Evolutionary conservation across 164 flowering plant genomes (phyloP).

Genomic region (Pachysandra terminalis): DNA sequence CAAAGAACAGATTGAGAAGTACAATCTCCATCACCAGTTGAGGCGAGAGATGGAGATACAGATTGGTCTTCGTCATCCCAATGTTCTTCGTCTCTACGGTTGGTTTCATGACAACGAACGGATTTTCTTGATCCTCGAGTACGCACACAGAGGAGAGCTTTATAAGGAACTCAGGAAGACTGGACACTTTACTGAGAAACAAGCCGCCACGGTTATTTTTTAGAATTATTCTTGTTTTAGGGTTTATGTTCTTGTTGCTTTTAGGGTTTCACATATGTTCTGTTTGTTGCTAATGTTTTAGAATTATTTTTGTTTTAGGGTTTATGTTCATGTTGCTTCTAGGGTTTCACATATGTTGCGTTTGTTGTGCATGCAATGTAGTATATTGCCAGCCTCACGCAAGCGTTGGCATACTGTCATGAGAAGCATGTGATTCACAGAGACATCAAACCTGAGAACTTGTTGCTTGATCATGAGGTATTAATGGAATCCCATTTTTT

Average conservation of each 20-base stretch:
- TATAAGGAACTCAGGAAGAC: constrained; percentile 48
- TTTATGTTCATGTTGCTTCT: constrained; percentile 7
- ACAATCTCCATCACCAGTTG: constrained; percentile 66
- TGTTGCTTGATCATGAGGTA: constrained; percentile 93
- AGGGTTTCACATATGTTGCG: background rate
- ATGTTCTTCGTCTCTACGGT: constrained; percentile 74
- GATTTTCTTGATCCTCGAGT: constrained; percentile 83
- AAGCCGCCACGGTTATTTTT: constrained; percentile 72
- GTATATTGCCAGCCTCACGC: constrained; percentile 84
- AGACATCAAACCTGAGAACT: constrained; percentile 96
- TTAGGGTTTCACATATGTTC: constrained; percentile 1
- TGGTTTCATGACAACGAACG: constrained; percentile 86
- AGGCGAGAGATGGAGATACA: constrained; percentile 91
- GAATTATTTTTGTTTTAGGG: background rate
- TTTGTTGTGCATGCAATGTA: constrained; percentile 18
- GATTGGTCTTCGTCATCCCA: constrained; percentile 66
- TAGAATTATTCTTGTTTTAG: background rate
- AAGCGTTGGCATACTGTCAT: constrained; percentile 88
- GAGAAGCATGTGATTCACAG: constrained; percentile 92
- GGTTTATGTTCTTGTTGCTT: constrained; percentile 6
- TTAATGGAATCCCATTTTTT: background rate
- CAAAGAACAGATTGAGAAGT: constrained; percentile 77
- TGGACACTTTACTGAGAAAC: constrained; percentile 53
- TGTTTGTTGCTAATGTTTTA: background rate
- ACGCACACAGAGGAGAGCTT: constrained; percentile 84